Conservation (phyloP, 202 grass and related monocot genomes). For the Schoenoplectus triqueter region DNA sequence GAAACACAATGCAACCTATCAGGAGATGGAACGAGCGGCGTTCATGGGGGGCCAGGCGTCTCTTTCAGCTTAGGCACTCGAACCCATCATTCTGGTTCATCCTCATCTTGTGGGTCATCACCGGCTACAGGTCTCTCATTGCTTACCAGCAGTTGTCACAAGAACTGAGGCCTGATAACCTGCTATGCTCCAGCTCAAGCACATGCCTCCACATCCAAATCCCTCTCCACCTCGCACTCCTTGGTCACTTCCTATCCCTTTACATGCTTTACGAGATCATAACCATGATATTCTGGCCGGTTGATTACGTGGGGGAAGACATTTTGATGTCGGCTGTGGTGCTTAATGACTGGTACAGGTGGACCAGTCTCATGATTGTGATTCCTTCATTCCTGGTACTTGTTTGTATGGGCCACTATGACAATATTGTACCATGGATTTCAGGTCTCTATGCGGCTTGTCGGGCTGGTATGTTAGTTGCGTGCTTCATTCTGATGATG, state of each 20-base stretch:
- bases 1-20: neutral
- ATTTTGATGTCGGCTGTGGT: neutral
- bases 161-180: conserved; percentile 25
- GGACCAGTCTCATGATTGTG: neutral
- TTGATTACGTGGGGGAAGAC: neutral
- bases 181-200: conserved; percentile 1
- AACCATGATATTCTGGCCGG: neutral
- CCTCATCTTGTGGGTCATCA: conserved; percentile 27
- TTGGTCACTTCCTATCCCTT: neutral
- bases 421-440: conserved; percentile 1
- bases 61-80: neutral
- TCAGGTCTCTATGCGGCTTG: neutral
- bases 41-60: neutral
- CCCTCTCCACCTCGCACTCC: conserved; percentile 5
- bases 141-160: neutral
- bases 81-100: conserved; percentile 17
- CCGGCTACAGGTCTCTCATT: neutral
- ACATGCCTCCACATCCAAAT: conserved; percentile 20
- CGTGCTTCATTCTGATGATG: conserved; percentile 1
- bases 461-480: conserved; percentile 1
- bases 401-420: neutral
- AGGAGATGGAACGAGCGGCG: neutral
- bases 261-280: neutral
- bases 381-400: neutral
- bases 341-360: conserved; percentile 12